Conservation (phyloP, 2,329 filamentous ascomycete species). For the Teratosphaeria zuluensis region DNA sequence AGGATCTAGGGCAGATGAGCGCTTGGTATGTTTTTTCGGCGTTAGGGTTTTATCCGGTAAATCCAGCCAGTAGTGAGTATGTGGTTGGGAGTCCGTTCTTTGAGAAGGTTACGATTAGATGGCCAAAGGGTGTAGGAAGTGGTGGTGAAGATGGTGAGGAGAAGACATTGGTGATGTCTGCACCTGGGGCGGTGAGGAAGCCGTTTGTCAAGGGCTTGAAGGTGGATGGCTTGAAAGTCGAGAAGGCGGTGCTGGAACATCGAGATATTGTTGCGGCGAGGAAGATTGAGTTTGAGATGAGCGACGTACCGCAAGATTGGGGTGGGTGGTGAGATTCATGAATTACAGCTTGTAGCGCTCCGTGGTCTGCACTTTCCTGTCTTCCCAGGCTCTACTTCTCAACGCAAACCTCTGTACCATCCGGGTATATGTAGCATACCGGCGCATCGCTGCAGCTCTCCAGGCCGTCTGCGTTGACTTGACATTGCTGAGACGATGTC, state of each 20-base stretch:
- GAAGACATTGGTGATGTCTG: constrained; percentile 29
- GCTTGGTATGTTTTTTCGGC: constrained; percentile 42
- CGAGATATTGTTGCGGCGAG: constrained; percentile 31
- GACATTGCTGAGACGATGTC: too few species aligned
- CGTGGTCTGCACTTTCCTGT: too few species aligned
- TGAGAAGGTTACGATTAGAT: constrained; percentile 32
- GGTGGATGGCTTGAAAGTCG: constrained; percentile 30
- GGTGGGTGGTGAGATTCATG: constrained; percentile 7
- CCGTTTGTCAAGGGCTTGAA: constrained; percentile 33
- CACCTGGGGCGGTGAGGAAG: constrained; percentile 31
- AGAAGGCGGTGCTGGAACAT: constrained; percentile 31
- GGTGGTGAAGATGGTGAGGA: constrained; percentile 20
- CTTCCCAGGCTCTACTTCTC: too few species aligned
- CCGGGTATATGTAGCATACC: too few species aligned
- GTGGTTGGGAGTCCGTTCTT: constrained; percentile 39
- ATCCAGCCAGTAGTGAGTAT: constrained; percentile 38
- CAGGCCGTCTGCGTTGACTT: too few species aligned
- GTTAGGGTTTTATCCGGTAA: constrained; percentile 40
- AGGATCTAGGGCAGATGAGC: constrained; percentile 43
- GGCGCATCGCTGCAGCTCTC: too few species aligned
- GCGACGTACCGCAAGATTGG: constrained; percentile 28
- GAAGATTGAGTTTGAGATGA: constrained; percentile 39
- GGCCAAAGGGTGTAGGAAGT: constrained; percentile 26
- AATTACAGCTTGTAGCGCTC: too few species aligned
- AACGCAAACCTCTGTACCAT: too few species aligned